phyloP scores from a whole-genome alignment of 2,329 filamentous ascomycete species.

The Fusarium begoniae region DNA sequence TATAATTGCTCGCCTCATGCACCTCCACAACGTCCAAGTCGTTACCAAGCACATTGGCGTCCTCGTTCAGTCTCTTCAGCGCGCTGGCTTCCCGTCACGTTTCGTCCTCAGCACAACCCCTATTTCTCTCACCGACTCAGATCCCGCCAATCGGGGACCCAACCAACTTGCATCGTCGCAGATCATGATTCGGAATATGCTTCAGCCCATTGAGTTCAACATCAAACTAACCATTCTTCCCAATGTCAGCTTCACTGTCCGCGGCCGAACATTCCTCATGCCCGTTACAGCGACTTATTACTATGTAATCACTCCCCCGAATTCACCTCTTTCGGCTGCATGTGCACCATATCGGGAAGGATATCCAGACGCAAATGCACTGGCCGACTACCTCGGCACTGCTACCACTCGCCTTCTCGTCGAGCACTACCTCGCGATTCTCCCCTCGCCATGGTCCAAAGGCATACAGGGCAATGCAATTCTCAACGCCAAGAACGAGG shows the following conservation, averaged over 20 bases:
- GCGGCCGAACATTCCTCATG: constrained; percentile 55
- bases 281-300: constrained; percentile 58
- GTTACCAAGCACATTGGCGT: constrained; percentile 55
- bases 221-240: constrained; percentile 59
- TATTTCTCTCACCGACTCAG: constrained; percentile 39
- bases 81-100: constrained; percentile 56
- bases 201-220: constrained; percentile 53
- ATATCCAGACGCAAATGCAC: constrained; percentile 56
- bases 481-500: constrained; percentile 40
- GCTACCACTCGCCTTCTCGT: constrained; percentile 54
- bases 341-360: constrained; percentile 57
- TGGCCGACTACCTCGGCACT: constrained; percentile 57
- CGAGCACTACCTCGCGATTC: constrained; percentile 45
- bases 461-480: constrained; percentile 48
- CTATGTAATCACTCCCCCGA: constrained; percentile 52
- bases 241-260: constrained; percentile 53
- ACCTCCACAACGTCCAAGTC: constrained; percentile 52
- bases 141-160: constrained; percentile 42
- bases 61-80: constrained; percentile 55
- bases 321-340: constrained; percentile 47
- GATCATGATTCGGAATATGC: constrained; percentile 53
- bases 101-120: constrained; percentile 55
- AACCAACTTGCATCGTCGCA: constrained; percentile 55
- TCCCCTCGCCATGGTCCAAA: constrained; percentile 42
- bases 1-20: constrained; percentile 59